A percentile compares a stretch with the other conserved stretches of the same genome.
phyloP scores from a whole-genome alignment of 208 protist species.

The Leishmania gerbilli region DNA sequence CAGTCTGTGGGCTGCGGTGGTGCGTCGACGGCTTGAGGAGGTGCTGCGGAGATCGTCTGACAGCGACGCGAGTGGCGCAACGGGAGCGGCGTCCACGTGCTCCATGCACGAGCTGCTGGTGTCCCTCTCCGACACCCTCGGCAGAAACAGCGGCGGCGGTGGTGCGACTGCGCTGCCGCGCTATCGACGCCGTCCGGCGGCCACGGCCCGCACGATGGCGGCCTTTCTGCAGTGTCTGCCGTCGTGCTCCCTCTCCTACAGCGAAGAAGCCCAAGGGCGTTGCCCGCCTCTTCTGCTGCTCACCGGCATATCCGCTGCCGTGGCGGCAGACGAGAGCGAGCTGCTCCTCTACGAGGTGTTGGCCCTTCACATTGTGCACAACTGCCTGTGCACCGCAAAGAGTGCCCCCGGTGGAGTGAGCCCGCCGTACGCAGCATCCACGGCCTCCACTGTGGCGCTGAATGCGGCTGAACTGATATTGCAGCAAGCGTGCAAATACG shows the following conservation, averaged over 20 bases:
- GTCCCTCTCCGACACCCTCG: background rate
- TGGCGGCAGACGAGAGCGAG: background rate
- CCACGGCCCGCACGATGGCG: constrained; percentile 2
- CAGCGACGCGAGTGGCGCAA: background rate
- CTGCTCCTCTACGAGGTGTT: constrained; percentile 27
- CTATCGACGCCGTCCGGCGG: constrained; percentile 2
- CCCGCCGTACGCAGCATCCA: background rate
- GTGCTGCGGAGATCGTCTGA: background rate
- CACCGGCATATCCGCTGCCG: constrained; percentile 6
- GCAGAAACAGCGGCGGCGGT: background rate
- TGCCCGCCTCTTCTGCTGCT: constrained; percentile 21
- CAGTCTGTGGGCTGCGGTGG: constrained; percentile 1
- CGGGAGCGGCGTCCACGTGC: background rate
- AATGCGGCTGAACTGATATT: background rate
- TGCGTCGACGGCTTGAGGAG: constrained; percentile 1
- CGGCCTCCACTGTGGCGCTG: background rate
- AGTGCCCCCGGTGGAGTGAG: background rate
- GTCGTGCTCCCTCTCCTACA: constrained; percentile 1
- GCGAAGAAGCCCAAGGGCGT: constrained; percentile 14
- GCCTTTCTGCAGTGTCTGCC: constrained; percentile 16
- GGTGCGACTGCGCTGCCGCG: background rate
- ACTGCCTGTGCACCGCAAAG: constrained; percentile 19
- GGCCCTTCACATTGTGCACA: constrained; percentile 20
- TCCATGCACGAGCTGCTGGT: constrained; percentile 12
- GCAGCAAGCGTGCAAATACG: background rate